These are phyloP conservation scores for Scleroderma bovista DNA, from an alignment of 768 basidiomycete genomes.

Conservation along the genomic window DNA sequence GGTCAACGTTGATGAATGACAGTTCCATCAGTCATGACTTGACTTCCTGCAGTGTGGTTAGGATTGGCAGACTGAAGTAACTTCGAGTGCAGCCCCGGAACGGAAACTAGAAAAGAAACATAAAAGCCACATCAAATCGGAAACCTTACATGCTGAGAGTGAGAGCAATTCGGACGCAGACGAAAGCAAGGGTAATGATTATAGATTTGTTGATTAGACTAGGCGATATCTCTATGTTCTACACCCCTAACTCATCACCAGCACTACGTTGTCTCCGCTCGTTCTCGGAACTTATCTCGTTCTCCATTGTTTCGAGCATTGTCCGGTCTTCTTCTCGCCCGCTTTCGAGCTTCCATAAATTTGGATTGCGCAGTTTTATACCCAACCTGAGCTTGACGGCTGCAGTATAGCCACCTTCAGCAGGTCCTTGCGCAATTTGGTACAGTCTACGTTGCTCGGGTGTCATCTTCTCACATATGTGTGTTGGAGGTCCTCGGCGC, in stretches of 20 bases:
- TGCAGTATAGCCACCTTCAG: slow-evolving; percentile 72
- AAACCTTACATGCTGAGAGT: too few relatives aligned
- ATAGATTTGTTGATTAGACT: too few relatives aligned
- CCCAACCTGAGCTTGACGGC: slow-evolving; percentile 53
- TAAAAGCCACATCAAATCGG: too few relatives aligned
- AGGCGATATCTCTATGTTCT: neutral
- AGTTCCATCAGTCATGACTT: too few relatives aligned
- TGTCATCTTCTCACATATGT: slow-evolving; percentile 49
- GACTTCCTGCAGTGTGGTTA: too few relatives aligned
- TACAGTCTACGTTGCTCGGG: slow-evolving; percentile 44
- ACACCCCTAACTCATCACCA: neutral
- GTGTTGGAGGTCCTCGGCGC: slow-evolving; percentile 58
- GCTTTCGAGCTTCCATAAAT: slow-evolving; percentile 31
- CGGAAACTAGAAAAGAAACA: too few relatives aligned
- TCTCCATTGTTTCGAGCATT: slow-evolving; percentile 22
- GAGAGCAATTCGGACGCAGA: slow-evolving; percentile 77
- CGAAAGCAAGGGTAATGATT: slow-evolving; percentile 51
- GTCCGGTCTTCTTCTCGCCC: slow-evolving; percentile 23
- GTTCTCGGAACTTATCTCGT: slow-evolving; percentile 28
- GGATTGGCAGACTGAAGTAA: too few relatives aligned
- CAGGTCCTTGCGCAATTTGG: slow-evolving; percentile 42
- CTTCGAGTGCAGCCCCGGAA: too few relatives aligned
- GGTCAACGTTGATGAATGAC: too few relatives aligned
- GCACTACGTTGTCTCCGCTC: slow-evolving; percentile 9
- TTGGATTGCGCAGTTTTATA: slow-evolving; percentile 36